Evolutionary conservation across 371 early-diverging fungal genomes (phyloP).

Genomic region (Circinella minor): DNA sequence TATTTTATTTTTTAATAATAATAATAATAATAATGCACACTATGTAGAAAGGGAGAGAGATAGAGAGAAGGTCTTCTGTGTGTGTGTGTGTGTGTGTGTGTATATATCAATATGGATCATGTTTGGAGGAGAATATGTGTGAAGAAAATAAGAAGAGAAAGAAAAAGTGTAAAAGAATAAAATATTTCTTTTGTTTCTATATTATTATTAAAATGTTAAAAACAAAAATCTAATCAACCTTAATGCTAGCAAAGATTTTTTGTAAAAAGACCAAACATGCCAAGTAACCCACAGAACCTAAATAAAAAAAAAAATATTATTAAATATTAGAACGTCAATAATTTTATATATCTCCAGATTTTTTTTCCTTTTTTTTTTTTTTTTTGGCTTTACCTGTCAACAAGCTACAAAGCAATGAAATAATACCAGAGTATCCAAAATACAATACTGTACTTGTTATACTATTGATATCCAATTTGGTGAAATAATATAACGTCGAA

Average conservation of each 20-base stretch:
- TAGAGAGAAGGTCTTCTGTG: no score
- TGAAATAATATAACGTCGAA: conserved; percentile 75
- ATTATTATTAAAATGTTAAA: background rate
- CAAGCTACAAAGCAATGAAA: conserved; percentile 73
- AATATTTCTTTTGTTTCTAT: background rate
- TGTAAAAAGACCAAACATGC: conserved; percentile 79
- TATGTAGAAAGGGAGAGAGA: no score
- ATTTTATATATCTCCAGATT: no score
- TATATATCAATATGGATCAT: no score
- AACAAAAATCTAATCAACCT: conserved; percentile 63
- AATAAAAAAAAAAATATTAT: no score
- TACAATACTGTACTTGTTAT: conserved; percentile 81
- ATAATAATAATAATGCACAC: background rate
- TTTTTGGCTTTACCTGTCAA: conserved; percentile 63
- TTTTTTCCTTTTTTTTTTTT: no score
- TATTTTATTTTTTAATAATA: no score
- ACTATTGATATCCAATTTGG: conserved; percentile 69
- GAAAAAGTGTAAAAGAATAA: background rate
- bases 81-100: no score
- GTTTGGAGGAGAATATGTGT: background rate
- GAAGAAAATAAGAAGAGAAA: background rate
- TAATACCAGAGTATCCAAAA: conserved; percentile 86
- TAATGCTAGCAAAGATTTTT: conserved; percentile 84
- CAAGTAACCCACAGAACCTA: conserved; percentile 78
- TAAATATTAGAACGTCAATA: no score